Base-by-base conservation (phyloP, 2,329 filamentous ascomycete genomes). In the Aotearoamyces nothofagi region DNA sequence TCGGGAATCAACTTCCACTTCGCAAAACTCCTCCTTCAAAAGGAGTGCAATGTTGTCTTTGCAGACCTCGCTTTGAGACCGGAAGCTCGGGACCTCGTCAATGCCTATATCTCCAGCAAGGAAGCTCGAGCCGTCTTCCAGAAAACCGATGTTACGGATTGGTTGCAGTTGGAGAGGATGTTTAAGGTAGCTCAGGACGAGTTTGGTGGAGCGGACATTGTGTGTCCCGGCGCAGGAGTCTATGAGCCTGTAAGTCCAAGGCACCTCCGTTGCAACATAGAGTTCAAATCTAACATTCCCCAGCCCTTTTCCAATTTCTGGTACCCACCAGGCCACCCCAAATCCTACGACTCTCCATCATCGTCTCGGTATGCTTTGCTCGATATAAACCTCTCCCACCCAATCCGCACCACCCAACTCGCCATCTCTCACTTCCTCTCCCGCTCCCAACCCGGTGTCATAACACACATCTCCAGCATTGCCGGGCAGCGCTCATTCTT, bases 1-100 rank as follows among this genome's bases (percentile, higher is more conserved):
- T 66, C 62, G 26, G 63, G 63, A 58, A 62, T 62, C 33, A 58
- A 57, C 32, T 43, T 63, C 7, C 45, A 44, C 3, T 63, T 63
- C 24, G 56, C 58, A 4, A 39, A 51, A 12, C 47, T 61, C 0
- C 50, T 65, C 2, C 46, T 63, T 1, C 39, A 39, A 5, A 46
- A 46, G 14, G 45, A 47, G 20, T 62, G 59, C 44, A 60, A 58
- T 29, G 59, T 63, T 10, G 40, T 61, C 4, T 39, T 63, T 4
- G 60, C 54, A 22, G 60, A 64, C 37, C 35, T 63, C 0, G 34
- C 45, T 0, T 45, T 63, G 0, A 51, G 58, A 0, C 54, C 57
- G 0, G 57, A 61, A 33, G 56, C 60, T 2, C 27, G 56, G 20
- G 37, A 31, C 1, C 34, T 63, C 22, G 9, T 42, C 17, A 9